These are phyloP conservation scores for Arthroderma uncinatum DNA, from an alignment of 2,329 filamentous ascomycete species.

Conservation along the genomic window DNA sequence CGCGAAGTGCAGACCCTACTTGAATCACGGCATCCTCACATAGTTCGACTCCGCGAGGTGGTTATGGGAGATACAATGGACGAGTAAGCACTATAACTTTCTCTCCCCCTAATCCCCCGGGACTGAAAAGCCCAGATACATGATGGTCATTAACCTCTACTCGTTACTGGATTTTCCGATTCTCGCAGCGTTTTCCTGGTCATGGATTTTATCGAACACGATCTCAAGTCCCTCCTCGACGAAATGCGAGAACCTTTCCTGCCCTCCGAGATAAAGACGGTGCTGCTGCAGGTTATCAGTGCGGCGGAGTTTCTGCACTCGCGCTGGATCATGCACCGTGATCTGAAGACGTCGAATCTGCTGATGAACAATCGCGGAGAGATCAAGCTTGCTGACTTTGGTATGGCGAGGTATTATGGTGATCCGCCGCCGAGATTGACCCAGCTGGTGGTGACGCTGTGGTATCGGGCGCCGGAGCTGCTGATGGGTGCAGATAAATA, in stretches of 20 bases:
- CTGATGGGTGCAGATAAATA: constrained; percentile 72
- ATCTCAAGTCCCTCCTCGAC: constrained; percentile 83
- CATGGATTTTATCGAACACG: constrained; percentile 95
- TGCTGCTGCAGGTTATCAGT: constrained; percentile 69
- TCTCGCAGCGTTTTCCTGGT: constrained; percentile 69
- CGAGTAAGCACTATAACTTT: constrained; percentile 38
- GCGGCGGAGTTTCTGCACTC: constrained; percentile 78
- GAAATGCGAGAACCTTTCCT: constrained; percentile 92
- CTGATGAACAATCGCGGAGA: constrained; percentile 90
- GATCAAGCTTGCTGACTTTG: constrained; percentile 94
- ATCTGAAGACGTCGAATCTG: constrained; percentile 87
- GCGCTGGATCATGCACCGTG: constrained; percentile 84
- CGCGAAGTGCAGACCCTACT: constrained; percentile 87
- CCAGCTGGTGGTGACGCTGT: constrained; percentile 87
- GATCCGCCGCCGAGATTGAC: constrained; percentile 70
- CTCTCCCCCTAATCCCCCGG: not conserved
- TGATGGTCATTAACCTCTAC: constrained; percentile 26
- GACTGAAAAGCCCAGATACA: constrained; percentile 30
- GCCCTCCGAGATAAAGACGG: constrained; percentile 81
- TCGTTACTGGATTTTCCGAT: constrained; percentile 14
- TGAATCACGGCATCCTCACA: constrained; percentile 67
- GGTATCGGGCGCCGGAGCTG: constrained; percentile 89
- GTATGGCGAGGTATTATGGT: constrained; percentile 85
- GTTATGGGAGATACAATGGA: constrained; percentile 59
- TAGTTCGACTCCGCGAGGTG: constrained; percentile 72